Percentiles rank a stretch among this genome's conserved stretches.
These are phyloP conservation scores for Penicillium paxilli DNA, from an alignment of 495 filamentous ascomycete genomes.

Conservation along the genomic window DNA sequence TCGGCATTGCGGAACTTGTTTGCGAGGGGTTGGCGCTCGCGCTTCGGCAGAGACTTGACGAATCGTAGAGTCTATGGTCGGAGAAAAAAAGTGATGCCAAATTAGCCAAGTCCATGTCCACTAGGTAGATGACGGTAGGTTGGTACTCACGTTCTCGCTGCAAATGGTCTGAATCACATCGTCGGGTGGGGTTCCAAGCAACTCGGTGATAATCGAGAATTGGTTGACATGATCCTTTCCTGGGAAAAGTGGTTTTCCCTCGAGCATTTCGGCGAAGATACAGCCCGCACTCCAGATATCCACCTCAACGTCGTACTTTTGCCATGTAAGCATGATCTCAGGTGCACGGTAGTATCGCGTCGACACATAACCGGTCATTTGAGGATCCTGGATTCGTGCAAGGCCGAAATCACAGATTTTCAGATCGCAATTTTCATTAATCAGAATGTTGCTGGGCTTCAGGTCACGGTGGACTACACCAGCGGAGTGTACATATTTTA, in stretches of 20 bases:
- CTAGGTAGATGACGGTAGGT: not conserved
- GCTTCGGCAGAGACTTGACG: conserved; percentile 95
- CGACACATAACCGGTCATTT: conserved; percentile 99
- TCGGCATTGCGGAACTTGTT: conserved; percentile 97
- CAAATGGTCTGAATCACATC: conserved; percentile 99
- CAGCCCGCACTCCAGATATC: conserved; percentile 99
- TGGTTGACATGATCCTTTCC: conserved; percentile 99
- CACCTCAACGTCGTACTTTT: conserved; percentile 99
- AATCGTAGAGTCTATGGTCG: conserved; percentile 81
- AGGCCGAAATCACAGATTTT: conserved; percentile 99
- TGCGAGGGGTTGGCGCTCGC: conserved; percentile 83
- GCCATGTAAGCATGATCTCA: conserved; percentile 99
- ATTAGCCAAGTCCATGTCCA: not conserved
- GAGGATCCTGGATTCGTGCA: conserved; percentile 97
- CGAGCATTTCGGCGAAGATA: conserved; percentile 99
- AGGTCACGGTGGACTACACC: conserved; percentile 97
- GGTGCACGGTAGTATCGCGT: conserved; percentile 98
- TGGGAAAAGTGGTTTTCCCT: conserved; percentile 97
- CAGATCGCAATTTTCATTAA: conserved; percentile 98
- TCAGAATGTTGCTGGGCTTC: conserved; percentile 97
- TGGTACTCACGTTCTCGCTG: conserved; percentile 84
- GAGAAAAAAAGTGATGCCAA: not conserved
- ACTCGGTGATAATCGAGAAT: conserved; percentile 98
- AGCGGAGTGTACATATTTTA: conserved; percentile 99
- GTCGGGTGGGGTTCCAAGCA: conserved; percentile 95